These are phyloP conservation scores for Podaxis sp. DNA, from an alignment of 768 basidiomycete species.

Conservation along the genomic window DNA sequence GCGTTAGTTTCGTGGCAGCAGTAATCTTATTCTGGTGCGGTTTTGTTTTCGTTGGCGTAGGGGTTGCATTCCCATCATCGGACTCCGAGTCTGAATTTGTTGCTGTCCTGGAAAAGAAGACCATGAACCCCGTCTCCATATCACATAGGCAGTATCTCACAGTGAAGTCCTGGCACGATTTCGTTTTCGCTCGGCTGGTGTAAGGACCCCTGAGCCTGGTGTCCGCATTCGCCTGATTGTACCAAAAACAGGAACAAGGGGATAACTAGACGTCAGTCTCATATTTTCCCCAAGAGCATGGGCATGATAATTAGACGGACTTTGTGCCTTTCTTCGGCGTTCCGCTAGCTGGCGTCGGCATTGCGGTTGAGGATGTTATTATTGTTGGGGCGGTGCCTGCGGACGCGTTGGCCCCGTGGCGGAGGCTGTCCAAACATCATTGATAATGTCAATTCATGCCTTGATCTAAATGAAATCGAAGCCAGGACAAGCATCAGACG, in stretches of 20 bases:
- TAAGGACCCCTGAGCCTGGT: background rate
- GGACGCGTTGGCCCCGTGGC: background rate
- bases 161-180: background rate
- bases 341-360: background rate
- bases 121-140: background rate
- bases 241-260: background rate
- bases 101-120: background rate
- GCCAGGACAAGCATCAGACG: background rate
- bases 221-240: background rate
- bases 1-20: background rate
- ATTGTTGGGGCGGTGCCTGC: background rate
- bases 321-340: slow-evolving; percentile 9
- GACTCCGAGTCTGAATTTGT: slow-evolving; percentile 1
- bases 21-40: background rate
- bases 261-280: background rate
- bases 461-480: background rate
- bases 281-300: background rate
- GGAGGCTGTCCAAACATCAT: slow-evolving; percentile 5
- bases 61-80: slow-evolving; percentile 6
- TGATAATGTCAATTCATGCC: background rate
- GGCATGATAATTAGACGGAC: background rate
- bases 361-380: background rate
- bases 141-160: background rate
- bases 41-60: slow-evolving; percentile 7
- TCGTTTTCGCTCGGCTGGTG: slow-evolving; percentile 8